phyloP scores from a whole-genome alignment of 306 rosid genomes.

The Myrica gale region DNA sequence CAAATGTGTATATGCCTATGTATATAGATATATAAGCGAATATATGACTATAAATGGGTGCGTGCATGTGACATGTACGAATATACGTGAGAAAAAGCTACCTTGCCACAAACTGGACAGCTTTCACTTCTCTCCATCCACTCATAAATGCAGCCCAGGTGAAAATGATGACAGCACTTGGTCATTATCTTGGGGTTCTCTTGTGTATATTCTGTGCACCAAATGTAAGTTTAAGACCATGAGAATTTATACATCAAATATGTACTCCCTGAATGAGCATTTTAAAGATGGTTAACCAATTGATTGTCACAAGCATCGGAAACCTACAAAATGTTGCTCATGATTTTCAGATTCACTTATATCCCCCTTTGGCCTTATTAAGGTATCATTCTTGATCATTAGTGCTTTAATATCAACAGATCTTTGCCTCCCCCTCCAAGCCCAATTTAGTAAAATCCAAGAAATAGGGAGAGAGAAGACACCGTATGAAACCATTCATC shows the following conservation, averaged over 20 bases:
- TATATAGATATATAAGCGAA: not conserved
- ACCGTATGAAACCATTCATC: not conserved
- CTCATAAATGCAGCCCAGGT: conserved; percentile 97
- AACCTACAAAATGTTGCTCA: conserved; percentile 1
- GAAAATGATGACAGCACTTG: conserved; percentile 92
- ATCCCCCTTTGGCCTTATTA: conserved; percentile 8
- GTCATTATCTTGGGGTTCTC: conserved; percentile 96
- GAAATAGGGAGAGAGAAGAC: conserved; percentile 5
- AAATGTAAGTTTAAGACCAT: conserved; percentile 19
- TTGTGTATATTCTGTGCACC: conserved; percentile 66
- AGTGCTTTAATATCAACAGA: conserved; percentile 10
- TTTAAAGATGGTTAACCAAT: conserved; percentile 18
- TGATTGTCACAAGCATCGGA: conserved; percentile 15
- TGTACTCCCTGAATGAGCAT: conserved; percentile 8
- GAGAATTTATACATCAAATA: conserved; percentile 18
- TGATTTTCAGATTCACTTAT: conserved; percentile 4
- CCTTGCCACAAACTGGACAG: conserved; percentile 99
- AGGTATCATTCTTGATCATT: conserved; percentile 18
- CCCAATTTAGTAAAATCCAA: conserved; percentile 4
- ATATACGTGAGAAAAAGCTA: conserved; percentile 31
- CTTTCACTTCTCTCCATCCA: conserved; percentile 99
- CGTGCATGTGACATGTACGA: not conserved
- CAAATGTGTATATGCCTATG: no score
- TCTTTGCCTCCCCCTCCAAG: conserved; percentile 6
- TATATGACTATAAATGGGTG: not conserved